Conservation (phyloP, 257 asterid species). For the Nicotiana paniculata region DNA sequence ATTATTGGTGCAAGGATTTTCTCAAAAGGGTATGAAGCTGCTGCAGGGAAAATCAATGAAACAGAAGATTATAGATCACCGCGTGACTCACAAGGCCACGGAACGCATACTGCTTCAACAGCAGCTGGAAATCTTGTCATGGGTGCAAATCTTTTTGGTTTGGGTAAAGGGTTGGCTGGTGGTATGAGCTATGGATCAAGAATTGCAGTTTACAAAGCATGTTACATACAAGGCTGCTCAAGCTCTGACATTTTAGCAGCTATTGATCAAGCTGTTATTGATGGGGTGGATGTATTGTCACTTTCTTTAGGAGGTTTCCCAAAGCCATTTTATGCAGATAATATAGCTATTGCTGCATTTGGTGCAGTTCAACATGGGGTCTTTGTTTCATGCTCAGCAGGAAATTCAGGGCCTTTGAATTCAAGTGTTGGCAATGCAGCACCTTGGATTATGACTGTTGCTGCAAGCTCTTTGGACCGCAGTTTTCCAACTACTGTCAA, state of each 20-base stretch:
- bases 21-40: conserved; percentile 53
- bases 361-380: conserved; percentile 56
- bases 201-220: conserved; percentile 68
- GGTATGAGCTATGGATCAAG: conserved; percentile 57
- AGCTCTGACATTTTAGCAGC: conserved; percentile 65
- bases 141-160: conserved; percentile 42
- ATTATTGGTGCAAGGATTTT: conserved; percentile 54
- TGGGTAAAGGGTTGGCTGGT: conserved; percentile 58
- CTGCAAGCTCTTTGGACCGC: conserved; percentile 61
- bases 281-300: conserved; percentile 62
- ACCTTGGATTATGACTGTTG: conserved; percentile 81
- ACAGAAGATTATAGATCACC: conserved; percentile 53
- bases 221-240: conserved; percentile 48
- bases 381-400: conserved; percentile 51
- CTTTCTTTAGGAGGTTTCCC: conserved; percentile 57
- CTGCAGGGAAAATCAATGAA: conserved; percentile 46
- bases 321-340: conserved; percentile 39
- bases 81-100: conserved; percentile 69
- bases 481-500: conserved; percentile 35
- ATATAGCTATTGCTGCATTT: conserved; percentile 57
- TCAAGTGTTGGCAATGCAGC: conserved; percentile 52
- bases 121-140: conserved; percentile 51
- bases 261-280: conserved; percentile 54
- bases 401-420: conserved; percentile 54
- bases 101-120: conserved; percentile 68